Base-by-base conservation (phyloP, 257 asterid genomes). In the Petunia axillaris region DNA sequence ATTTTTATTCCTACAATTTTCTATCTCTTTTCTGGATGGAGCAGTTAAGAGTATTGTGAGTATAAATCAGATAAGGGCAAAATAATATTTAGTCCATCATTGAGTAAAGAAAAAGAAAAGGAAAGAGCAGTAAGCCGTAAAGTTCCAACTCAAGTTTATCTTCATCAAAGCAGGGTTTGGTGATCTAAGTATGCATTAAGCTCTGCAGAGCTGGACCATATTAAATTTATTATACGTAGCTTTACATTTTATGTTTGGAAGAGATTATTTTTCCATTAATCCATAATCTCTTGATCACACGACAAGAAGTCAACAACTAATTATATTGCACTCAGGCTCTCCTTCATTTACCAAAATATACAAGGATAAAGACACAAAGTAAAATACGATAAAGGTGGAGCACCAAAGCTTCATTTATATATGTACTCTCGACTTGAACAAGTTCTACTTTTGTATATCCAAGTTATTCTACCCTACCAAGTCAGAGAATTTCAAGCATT, bases 61-160 rank as follows among this genome's bases (percentile, higher is more conserved):
- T 48, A 48, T 8, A 9, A 4, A 52, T 55, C 4, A 55, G 35
- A 15, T 55, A 25, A 60, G 2, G 14, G 8, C 16, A 7, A 2
- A 60, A 60, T 7, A 60, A 9, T 1, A 6, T 16, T 14, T 62
- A 62, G 6, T 35, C 6, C 39, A 25, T 62, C 2, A 62, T 35
- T 62, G 67, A 8, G 41, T 62, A 62, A 62, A 25, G 39, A 50
- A 8, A 48, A 1, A 59, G 8, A 59, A 7, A 25, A 25, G 8
- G 38, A 25, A 8, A 60, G 9, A 60, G 38, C 35, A 62, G 8
- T 8, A 62, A 62, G 67, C 43, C n/a, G 8, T 62, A 8, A 60
- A 25, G 66, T 57, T 57, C 62, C 35, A 57, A 57, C 62, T 57
- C 62, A 57, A 57, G 62, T 57, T 57, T 57, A 25, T 57, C 62